Evolutionary conservation across 2,329 filamentous ascomycete genomes (phyloP).

Genomic region (Tolypocladium endophyticum): DNA sequence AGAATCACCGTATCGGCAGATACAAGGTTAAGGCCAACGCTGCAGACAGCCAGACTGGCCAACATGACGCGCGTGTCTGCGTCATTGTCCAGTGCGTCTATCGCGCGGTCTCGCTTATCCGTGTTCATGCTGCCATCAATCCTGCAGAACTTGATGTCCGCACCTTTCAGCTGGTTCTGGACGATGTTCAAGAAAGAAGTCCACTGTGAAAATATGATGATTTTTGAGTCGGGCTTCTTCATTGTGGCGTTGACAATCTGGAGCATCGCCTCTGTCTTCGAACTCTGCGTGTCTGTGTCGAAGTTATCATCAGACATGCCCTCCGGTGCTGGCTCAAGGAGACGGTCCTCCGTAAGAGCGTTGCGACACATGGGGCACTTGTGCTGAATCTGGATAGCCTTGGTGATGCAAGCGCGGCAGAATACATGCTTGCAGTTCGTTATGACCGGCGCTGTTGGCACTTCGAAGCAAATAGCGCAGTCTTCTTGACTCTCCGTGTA

Average conservation of each 20-base stretch:
- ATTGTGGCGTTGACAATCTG: conserved; percentile 63
- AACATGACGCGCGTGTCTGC: conserved; percentile 64
- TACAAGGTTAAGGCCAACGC: conserved; percentile 77
- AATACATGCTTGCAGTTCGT: conserved; percentile 79
- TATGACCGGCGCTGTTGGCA: conserved; percentile 63
- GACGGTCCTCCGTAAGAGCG: conserved; percentile 46
- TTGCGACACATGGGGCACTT: conserved; percentile 81
- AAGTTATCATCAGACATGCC: conserved; percentile 36
- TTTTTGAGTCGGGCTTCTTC: conserved; percentile 52
- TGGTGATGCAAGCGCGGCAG: conserved; percentile 62
- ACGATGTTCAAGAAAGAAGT: conserved; percentile 64
- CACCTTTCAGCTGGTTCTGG: conserved; percentile 52
- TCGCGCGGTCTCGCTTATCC: conserved; percentile 58
- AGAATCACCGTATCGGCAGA: conserved; percentile 79
- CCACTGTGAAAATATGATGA: conserved; percentile 70
- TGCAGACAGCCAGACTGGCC: conserved; percentile 71
- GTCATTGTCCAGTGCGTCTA: conserved; percentile 57
- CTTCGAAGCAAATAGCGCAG: conserved; percentile 72
- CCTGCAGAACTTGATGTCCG: conserved; percentile 54
- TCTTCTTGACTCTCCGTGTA: conserved; percentile 73
- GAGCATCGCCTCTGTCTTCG: conserved; percentile 72
- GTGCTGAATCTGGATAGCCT: conserved; percentile 62
- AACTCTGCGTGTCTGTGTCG: conserved; percentile 58
- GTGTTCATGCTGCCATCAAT: conserved; percentile 75
- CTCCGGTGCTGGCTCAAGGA: conserved; percentile 56